These are phyloP conservation scores for Cytospora leucostoma DNA, from an alignment of 2,329 filamentous ascomycete species.

Conservation along the genomic window DNA sequence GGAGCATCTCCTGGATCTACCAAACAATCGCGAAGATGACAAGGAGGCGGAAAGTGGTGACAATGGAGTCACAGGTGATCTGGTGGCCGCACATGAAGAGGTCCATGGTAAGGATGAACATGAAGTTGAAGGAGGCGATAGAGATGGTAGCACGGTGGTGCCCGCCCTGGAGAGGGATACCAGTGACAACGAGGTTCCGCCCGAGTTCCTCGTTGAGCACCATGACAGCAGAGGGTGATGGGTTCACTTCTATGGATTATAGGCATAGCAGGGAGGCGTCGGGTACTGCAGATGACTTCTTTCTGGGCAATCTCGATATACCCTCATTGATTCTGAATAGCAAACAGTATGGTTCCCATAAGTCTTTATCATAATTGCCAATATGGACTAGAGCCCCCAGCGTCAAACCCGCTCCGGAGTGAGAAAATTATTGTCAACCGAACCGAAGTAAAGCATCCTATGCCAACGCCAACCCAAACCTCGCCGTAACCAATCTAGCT, in stretches of 20 bases:
- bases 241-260: not conserved
- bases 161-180: slow-evolving; percentile 33
- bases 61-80: slow-evolving; percentile 46
- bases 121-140: not conserved
- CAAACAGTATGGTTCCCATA: not conserved
- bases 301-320: slow-evolving; percentile 9
- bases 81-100: slow-evolving; percentile 40
- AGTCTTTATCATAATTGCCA: not conserved
- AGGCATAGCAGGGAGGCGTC: not conserved
- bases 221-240: slow-evolving; percentile 26
- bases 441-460: not conserved
- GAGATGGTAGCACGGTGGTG: not conserved
- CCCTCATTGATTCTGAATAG: slow-evolving; percentile 1
- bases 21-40: slow-evolving; percentile 28
- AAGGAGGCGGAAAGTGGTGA: slow-evolving; percentile 32
- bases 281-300: not conserved
- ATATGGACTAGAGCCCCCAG: not conserved
- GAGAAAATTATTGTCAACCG: not conserved
- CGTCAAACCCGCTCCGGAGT: not conserved
- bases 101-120: slow-evolving; percentile 27
- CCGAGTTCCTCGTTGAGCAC: slow-evolving; percentile 54
- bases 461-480: not conserved
- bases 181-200: slow-evolving; percentile 53
- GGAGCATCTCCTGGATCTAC: slow-evolving; percentile 31
- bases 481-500: not conserved